Percentiles rank a stretch among this genome's conserved stretches.
Conservation (phyloP, 2,329 filamentous ascomycete species). For the Sarocladium strictum region DNA sequence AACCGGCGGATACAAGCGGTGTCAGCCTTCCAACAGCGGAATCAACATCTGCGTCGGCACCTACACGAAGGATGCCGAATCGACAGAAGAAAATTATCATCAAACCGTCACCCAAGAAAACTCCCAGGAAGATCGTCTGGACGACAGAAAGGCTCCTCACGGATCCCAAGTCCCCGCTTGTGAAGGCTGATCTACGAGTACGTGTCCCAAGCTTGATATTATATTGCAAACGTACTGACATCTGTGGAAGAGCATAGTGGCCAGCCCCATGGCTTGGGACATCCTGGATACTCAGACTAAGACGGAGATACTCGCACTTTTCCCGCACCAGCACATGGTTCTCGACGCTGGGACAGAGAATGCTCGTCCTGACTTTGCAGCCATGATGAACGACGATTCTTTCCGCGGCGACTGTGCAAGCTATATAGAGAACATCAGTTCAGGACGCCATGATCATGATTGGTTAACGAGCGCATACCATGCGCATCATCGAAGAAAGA, state of each 20-base stretch:
- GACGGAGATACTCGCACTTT: slow-evolving; percentile 30
- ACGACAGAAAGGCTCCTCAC: slow-evolving; percentile 27
- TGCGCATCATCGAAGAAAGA: slow-evolving; percentile 41
- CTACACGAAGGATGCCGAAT: background rate
- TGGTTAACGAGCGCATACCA: slow-evolving; percentile 48
- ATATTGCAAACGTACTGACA: background rate
- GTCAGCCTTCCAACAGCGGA: background rate
- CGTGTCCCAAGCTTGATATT: slow-evolving; percentile 9
- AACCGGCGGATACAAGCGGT: background rate
- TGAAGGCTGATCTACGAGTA: slow-evolving; percentile 31
- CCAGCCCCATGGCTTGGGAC: slow-evolving; percentile 33
- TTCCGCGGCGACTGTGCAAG: slow-evolving; percentile 41
- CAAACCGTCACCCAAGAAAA: slow-evolving; percentile 13
- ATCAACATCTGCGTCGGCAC: too few species aligned
- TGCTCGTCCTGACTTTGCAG: slow-evolving; percentile 34
- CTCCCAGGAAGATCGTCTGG: slow-evolving; percentile 28
- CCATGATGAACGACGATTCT: slow-evolving; percentile 39
- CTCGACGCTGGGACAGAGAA: slow-evolving; percentile 26
- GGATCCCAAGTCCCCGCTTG: slow-evolving; percentile 32
- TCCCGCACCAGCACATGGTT: slow-evolving; percentile 33
- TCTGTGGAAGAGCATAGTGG: slow-evolving; percentile 27
- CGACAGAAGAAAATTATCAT: slow-evolving; percentile 16
- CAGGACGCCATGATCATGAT: slow-evolving; percentile 43
- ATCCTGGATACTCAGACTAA: slow-evolving; percentile 26
- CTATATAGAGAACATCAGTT: slow-evolving; percentile 38